Conservation (phyloP, 202 grass and related monocot species). For the Hordeum pubiflorum region DNA sequence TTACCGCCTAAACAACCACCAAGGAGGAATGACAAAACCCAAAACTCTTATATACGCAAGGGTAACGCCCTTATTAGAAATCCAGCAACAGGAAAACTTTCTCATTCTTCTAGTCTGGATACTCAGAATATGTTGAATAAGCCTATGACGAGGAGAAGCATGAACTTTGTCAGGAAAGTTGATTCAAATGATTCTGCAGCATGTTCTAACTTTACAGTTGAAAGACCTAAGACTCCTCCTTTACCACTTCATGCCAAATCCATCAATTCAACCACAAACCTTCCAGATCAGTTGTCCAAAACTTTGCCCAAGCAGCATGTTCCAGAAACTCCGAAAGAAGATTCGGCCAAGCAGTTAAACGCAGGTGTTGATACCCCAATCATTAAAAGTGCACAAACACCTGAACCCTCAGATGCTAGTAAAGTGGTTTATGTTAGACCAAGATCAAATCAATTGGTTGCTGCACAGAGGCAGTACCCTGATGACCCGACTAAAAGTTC, state of each 20-base stretch:
- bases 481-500: slow-evolving; percentile 31
- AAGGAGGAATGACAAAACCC: slow-evolving; percentile 47
- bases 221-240: slow-evolving; percentile 78
- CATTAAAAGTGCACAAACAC: slow-evolving; percentile 25
- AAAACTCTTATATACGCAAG: slow-evolving; percentile 85
- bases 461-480: slow-evolving; percentile 41
- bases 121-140: slow-evolving; percentile 41
- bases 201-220: slow-evolving; percentile 48
- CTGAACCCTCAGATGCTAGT: slow-evolving; percentile 35
- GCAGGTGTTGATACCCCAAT: slow-evolving; percentile 29
- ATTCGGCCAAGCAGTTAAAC: neutral
- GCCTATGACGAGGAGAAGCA: slow-evolving; percentile 40
- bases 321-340: slow-evolving; percentile 39
- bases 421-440: slow-evolving; percentile 63
- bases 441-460: slow-evolving; percentile 63
- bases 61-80: slow-evolving; percentile 96
- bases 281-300: slow-evolving; percentile 33
- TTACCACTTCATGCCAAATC: slow-evolving; percentile 52
- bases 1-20: slow-evolving; percentile 47
- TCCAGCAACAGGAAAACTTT: slow-evolving; percentile 38
- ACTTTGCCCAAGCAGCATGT: slow-evolving; percentile 34
- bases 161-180: slow-evolving; percentile 52
- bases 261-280: slow-evolving; percentile 9
- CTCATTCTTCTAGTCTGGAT: slow-evolving; percentile 26
- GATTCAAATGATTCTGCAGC: slow-evolving; percentile 25